Base-by-base conservation (phyloP, 2,329 filamentous ascomycete genomes). In the Xylariaceae sp. region DNA sequence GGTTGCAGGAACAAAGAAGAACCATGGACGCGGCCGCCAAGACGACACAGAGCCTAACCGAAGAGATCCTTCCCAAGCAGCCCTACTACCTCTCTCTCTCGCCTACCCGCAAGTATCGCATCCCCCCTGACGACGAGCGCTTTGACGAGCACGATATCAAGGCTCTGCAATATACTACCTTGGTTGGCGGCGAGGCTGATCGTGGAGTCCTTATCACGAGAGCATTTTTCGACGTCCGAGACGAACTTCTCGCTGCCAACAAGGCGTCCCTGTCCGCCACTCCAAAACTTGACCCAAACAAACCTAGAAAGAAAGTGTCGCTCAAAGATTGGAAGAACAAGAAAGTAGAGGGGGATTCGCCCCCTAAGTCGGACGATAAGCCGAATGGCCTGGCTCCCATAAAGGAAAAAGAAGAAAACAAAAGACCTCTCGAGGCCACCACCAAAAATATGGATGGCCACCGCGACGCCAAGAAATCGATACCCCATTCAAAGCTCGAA, bases 311-410 rank as follows among this genome's bases (percentile, higher is more conserved):
- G 39, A 79, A 80, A 61, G 60, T 81, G 52, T 79, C 77, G 12
- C 63, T 82, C 49, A 77, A 74, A 62, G 78, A 81, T 59, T 82
- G 80, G 55, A 77, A 76, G 63, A 80, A 76, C 50, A 75, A 76
- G 60, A 75, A 74, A 59, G 66, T 55, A 16, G 60, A 61, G 40
- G 58, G 58, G 39, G 58, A 59, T 22, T 56, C 57, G 21, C 50
- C 57, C 14, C 50, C 55, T 7, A 63, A 60, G 47, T 19, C 45
- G 33, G 49, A 45, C 23, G 39, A 52, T 25, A 56, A 53, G 17
- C 49, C 54, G 23, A 48, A 52, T 22, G 58, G 55, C 40, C 34
- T 54, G 34, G 43, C 54, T 35, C 56, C 56, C 39, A 54, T 56
- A 37, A 56, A 52, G 33, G 55, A 55, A 45, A 50, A 48, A 25